These are phyloP conservation scores for Chlamydomonas incerta DNA, from an alignment of 139 green algal genomes.

Conservation along the genomic window DNA sequence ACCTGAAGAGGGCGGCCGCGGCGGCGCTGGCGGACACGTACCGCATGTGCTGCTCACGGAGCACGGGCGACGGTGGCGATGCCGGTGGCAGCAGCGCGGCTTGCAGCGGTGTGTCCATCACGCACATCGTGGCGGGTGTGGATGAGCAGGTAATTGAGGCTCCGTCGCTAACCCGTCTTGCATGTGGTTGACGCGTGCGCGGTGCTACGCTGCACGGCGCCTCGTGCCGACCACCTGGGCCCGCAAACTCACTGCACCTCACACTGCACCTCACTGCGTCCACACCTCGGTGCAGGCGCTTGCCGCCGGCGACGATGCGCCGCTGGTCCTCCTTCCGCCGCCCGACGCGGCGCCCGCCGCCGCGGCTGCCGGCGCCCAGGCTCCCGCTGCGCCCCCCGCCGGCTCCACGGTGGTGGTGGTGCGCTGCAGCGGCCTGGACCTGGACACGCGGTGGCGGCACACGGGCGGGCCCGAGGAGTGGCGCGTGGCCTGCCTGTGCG, in stretches of 20 bases:
- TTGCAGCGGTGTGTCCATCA: neutral
- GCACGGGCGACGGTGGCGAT: conserved; percentile 32
- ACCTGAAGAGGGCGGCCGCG: conserved; percentile 59
- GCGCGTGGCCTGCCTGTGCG: conserved; percentile 71
- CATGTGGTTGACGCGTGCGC: neutral
- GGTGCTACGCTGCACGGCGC: no score
- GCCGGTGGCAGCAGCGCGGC: neutral
- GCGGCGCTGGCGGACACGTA: conserved; percentile 77
- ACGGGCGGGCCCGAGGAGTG: conserved; percentile 90
- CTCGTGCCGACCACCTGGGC: no score
- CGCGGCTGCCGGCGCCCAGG: neutral
- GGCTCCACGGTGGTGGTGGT: conserved; percentile 44
- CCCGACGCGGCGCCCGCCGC: neutral
- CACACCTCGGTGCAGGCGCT: neutral
- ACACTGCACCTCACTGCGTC: no score
- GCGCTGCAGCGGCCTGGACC: conserved; percentile 60
- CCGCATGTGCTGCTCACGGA: conserved; percentile 64
- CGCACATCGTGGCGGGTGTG: neutral
- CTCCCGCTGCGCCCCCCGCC: neutral
- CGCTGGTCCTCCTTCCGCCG: neutral
- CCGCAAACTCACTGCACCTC: no score
- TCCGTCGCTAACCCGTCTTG: no score
- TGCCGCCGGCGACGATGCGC: neutral
- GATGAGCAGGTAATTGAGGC: neutral
- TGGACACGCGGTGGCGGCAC: conserved; percentile 61